Base-by-base conservation (phyloP, 176 grass and related monocot species). In the Cymbopogon citratus region DNA sequence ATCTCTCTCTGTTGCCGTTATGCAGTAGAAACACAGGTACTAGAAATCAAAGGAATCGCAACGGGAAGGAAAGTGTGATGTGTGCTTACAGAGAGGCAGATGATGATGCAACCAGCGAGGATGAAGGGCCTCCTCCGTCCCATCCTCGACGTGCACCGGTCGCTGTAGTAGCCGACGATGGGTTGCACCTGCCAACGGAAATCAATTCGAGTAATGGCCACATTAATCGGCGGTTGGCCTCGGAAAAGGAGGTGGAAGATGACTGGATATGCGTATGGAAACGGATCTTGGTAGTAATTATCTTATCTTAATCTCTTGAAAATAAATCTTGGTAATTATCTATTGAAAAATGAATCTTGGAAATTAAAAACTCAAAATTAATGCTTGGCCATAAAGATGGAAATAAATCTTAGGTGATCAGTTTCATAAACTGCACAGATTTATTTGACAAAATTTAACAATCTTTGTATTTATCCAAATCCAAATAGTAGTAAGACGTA, bases 61-160 rank as follows among this genome's bases (percentile, higher is more conserved):
- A 1, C 5, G 23, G 5, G 11, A 63, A 11, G 0, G 0, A 5
- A 6, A 40, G 41, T 3, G 3, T 1, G 46, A 16, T 49, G 45
- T 1, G n/a, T 4, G 33, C 83, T 36, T 82, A 89, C 88, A n/a
- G 83, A 85, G 28, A 25, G 9, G 60, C 88, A 86, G 79, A 90
- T 90, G 27, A 93, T 68, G 19, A 89, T 23, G 75, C 95, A 98
- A 21, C 95, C 95, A 9, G 52, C 61, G 4, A 98, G 76, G 80
- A 94, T 91, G 80, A 94, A 98, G 2, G 95, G 95, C n/a, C 92
- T 79, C 45, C 95, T 33, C 24, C 92, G 89, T 34, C 90, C 92
- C 18, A 93, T 72, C 77, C 19, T 85, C 28, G 80, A 75, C 0
- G 75, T 77, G 54, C 95, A 98, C 24, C 79, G 83, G 76, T 98